Base-by-base conservation (phyloP, 2,329 filamentous ascomycete genomes). In the Clarireedia hainanense region DNA sequence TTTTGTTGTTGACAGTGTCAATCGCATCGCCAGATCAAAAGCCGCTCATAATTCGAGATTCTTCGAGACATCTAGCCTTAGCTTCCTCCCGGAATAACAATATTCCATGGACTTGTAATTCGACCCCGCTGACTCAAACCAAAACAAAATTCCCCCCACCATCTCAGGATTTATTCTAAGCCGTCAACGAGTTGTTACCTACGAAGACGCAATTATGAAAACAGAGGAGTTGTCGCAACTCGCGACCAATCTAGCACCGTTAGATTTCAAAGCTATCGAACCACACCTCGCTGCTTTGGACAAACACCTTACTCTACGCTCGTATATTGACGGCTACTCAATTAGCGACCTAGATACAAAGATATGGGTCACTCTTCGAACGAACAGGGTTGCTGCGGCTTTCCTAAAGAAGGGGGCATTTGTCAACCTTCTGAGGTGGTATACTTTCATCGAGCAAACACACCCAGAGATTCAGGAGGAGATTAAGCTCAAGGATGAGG, bases 221-320 rank as follows among this genome's bases (percentile, higher is more conserved):
- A 69, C 72, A 62, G 76, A 80, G 64, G 79, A 82, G 70, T 73
- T 83, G 62, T 72, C 76, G 58, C 70, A 75, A 55, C 71, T 83
- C 50, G 73, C 77, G 58, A 72, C 71, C 65, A 74, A 75, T 63
- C 73, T 84, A 58, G 71, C 74, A 58, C 77, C 76, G 40, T 73
- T 80, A 53, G 89, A 96, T 72, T 94, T 95, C 75, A 95, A 94
- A 74, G 77, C 85, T 57, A 84, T 91, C 62, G 89, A 94, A 68
- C 80, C 83, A 26, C 78, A 84, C 57, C 80, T 95, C 55, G 77
- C 80, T 65, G 84, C 88, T 63, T 83, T 96, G 60, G 90, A 96
- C 72, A 88, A 89, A 70, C 88, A 95, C 75, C 80, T 97, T 58
- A 89, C 85, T 4, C 83, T 96, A 34, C 86, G 92, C 66, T 89